phyloP scores from a whole-genome alignment of 495 filamentous ascomycete species.

The Amphirosellinia nigrospora region DNA sequence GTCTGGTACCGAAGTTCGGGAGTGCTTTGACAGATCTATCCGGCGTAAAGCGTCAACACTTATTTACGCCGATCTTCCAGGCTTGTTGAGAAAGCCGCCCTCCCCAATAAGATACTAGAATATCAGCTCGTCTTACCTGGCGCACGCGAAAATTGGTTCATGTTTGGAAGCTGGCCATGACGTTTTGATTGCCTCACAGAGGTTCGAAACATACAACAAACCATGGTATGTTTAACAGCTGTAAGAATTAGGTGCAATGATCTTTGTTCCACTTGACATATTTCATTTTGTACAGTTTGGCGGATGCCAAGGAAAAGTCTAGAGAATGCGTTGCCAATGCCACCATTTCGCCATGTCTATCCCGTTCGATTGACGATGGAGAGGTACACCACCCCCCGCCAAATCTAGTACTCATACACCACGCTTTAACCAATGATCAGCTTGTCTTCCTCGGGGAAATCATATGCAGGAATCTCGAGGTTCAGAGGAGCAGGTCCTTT shows the following conservation, averaged over 20 bases:
- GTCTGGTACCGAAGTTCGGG: slow-evolving; percentile 14
- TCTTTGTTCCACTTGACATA: slow-evolving; percentile 32
- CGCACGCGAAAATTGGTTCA: neutral
- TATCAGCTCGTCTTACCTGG: slow-evolving; percentile 16
- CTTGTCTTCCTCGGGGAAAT: slow-evolving; percentile 79
- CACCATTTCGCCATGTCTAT: slow-evolving; percentile 41
- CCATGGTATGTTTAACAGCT: slow-evolving; percentile 10
- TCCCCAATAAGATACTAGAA: neutral
- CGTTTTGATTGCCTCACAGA: neutral
- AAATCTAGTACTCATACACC: slow-evolving; percentile 40
- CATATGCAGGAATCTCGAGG: slow-evolving; percentile 91
- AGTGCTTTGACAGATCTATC: slow-evolving; percentile 16
- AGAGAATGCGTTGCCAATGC: slow-evolving; percentile 38
- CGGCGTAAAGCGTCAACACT: slow-evolving; percentile 4
- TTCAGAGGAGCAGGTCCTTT: slow-evolving; percentile 97
- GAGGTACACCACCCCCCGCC: slow-evolving; percentile 28
- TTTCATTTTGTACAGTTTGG: slow-evolving; percentile 41
- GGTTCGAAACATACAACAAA: slow-evolving; percentile 15
- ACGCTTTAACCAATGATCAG: slow-evolving; percentile 76
- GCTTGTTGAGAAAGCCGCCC: neutral
- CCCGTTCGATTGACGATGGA: slow-evolving; percentile 27
- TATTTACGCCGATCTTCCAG: slow-evolving; percentile 1
- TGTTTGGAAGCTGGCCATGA: neutral
- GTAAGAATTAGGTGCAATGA: slow-evolving; percentile 15
- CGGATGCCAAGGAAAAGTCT: slow-evolving; percentile 36